Conservation (phyloP, 116 monocot species). For the Zostera marina region DNA sequence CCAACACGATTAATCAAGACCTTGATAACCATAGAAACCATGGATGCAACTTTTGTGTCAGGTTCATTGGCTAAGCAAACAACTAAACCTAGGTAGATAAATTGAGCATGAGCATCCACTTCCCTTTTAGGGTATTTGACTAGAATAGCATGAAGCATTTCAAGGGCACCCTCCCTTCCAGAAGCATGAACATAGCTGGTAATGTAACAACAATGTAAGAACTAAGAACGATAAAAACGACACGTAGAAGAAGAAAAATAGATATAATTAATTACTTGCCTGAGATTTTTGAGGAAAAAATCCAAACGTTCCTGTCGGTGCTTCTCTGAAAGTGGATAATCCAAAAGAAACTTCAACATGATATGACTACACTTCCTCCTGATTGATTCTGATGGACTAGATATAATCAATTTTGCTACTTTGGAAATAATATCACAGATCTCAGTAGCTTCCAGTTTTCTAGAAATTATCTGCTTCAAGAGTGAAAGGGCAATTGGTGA, state of each 20-base stretch:
- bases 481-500: constrained; percentile 81
- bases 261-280: constrained; percentile 15
- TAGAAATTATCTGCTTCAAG: constrained; percentile 60
- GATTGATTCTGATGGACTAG: constrained; percentile 57
- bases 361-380: constrained; percentile 66
- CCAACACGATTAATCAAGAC: constrained; percentile 33
- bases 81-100: constrained; percentile 65
- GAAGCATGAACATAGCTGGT: constrained; percentile 84
- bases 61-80: constrained; percentile 65
- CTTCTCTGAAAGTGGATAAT: constrained; percentile 72
- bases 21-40: constrained; percentile 48
- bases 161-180: constrained; percentile 89
- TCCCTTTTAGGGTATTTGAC: constrained; percentile 61
- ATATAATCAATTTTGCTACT: constrained; percentile 76
- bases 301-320: constrained; percentile 70
- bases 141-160: constrained; percentile 71
- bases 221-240: neutral
- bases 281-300: constrained; percentile 76
- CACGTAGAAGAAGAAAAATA: neutral
- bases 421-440: constrained; percentile 59
- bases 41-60: constrained; percentile 44
- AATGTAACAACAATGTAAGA: constrained; percentile 3
- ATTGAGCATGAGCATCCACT: constrained; percentile 51
- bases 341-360: constrained; percentile 62
- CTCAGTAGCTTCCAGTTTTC: constrained; percentile 65